These are phyloP conservation scores for Tetragonia tetragonoides DNA, from an alignment of 148 eudicot species.

Conservation along the genomic window DNA sequence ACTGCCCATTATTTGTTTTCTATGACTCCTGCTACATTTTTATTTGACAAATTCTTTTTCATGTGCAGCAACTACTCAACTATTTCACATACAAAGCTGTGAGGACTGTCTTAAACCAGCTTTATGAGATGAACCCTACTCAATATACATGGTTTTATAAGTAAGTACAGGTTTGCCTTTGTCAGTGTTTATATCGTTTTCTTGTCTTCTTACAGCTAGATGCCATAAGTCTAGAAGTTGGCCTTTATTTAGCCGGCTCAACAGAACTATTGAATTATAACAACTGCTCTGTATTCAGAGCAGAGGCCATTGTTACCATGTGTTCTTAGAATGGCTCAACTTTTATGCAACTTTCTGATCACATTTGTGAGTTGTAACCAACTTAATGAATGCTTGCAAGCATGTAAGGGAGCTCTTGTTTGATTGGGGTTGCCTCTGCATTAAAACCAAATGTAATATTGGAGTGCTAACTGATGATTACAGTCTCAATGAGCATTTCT, in stretches of 20 bases:
- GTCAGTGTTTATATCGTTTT: background rate
- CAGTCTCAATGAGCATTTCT: background rate
- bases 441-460: background rate
- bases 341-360: background rate
- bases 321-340: background rate
- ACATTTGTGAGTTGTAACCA: background rate
- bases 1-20: background rate
- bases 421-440: background rate
- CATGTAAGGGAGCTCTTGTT: background rate
- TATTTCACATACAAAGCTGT: constrained; percentile 94
- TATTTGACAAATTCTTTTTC: constrained; percentile 21
- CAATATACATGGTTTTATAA: constrained; percentile 85
- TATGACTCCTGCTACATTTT: background rate
- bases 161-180: constrained; percentile 44
- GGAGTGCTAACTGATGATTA: background rate
- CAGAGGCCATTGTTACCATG: background rate
- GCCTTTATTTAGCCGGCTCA: background rate
- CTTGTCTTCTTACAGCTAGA: background rate
- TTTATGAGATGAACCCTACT: constrained; percentile 92
- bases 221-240: background rate
- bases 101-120: constrained; percentile 89
- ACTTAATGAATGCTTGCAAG: background rate
- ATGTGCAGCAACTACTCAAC: constrained; percentile 78
- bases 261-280: background rate
- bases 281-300: background rate